Conservation (phyloP, 2,329 filamentous ascomycete genomes). For the Ramichloridium luteum region DNA sequence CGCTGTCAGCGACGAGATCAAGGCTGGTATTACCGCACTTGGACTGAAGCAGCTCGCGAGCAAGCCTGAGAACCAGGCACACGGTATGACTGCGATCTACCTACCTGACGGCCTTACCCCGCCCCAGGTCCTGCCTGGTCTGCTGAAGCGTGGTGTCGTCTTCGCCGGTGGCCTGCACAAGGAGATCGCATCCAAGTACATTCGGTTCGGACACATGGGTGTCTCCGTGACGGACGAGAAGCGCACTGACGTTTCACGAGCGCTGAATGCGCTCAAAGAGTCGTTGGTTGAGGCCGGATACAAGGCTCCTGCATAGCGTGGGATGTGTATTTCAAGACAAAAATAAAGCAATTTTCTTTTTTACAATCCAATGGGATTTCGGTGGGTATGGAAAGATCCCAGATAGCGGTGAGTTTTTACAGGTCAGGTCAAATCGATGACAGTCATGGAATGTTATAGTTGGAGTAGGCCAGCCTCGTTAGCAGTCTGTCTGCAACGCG, state of each 20-base stretch:
- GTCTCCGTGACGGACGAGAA: conserved; percentile 76
- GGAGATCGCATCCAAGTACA: conserved; percentile 85
- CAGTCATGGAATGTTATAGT: too few species aligned
- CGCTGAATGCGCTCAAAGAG: conserved; percentile 63
- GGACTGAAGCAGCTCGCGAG: conserved; percentile 78
- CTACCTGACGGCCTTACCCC: conserved; percentile 73
- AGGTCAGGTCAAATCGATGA: too few species aligned
- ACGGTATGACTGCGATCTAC: conserved; percentile 97
- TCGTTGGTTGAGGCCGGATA: conserved; percentile 63
- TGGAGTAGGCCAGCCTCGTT: too few species aligned
- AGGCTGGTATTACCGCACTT: conserved; percentile 66
- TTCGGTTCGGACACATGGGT: conserved; percentile 96
- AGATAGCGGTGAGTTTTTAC: too few species aligned
- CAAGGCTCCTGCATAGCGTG: conserved; percentile 23
- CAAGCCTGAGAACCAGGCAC: conserved; percentile 82
- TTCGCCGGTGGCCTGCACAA: conserved; percentile 95
- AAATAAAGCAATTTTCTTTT: conserved; percentile 1
- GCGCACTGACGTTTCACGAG: conserved; percentile 71
- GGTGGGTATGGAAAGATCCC: too few species aligned
- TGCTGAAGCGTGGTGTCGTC: conserved; percentile 77
- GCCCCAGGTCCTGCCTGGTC: conserved; percentile 70
- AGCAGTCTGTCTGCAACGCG: too few species aligned
- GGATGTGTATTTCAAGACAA: background rate
- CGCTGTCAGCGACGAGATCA: conserved; percentile 70
- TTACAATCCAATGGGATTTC: too few species aligned